These are phyloP conservation scores for Coemansia nantahalensis DNA, from an alignment of 192 early-diverging fungal species.

Conservation along the genomic window DNA sequence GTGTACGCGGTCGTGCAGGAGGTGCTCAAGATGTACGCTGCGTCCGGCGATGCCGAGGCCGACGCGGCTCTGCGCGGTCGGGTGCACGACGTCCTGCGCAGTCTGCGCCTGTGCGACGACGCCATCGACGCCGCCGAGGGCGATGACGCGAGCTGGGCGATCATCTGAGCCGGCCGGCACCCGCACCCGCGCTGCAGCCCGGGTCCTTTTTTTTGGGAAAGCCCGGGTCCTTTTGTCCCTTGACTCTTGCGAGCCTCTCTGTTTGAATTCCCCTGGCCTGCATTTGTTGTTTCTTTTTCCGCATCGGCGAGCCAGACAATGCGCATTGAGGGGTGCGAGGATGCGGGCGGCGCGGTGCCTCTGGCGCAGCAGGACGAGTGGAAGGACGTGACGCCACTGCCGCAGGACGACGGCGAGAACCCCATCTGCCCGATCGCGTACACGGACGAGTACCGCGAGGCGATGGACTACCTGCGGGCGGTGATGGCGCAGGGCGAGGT, in stretches of 20 bases:
- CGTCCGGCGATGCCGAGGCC: slow-evolving; percentile 4
- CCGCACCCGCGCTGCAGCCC: no score
- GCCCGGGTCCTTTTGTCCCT: no score
- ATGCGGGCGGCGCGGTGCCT: slow-evolving; percentile 6
- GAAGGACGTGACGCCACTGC: slow-evolving; percentile 42
- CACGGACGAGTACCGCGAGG: slow-evolving; percentile 41
- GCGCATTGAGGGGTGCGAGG: slow-evolving; percentile 5
- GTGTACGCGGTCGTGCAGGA: slow-evolving; percentile 32
- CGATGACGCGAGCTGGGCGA: slow-evolving; percentile 48
- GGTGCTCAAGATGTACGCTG: slow-evolving; percentile 30
- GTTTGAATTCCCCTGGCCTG: slow-evolving; percentile 1
- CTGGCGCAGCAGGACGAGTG: slow-evolving; percentile 38
- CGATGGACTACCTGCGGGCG: slow-evolving; percentile 89
- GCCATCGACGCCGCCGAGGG: slow-evolving; percentile 34
- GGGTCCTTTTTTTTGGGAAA: no score
- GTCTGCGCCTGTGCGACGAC: slow-evolving; percentile 48
- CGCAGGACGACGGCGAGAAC: slow-evolving; percentile 30
- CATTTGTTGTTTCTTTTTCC: neutral
- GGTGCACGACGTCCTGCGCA: slow-evolving; percentile 32
- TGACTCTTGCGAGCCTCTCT: no score
- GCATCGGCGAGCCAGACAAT: neutral
- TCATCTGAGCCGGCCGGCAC: slow-evolving; percentile 22
- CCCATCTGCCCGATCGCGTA: slow-evolving; percentile 48
- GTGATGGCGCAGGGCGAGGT: slow-evolving; percentile 68
- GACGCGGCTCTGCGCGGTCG: slow-evolving; percentile 17